phyloP scores from a whole-genome alignment of 371 early-diverging fungal genomes.

The Mortierella sp. region DNA sequence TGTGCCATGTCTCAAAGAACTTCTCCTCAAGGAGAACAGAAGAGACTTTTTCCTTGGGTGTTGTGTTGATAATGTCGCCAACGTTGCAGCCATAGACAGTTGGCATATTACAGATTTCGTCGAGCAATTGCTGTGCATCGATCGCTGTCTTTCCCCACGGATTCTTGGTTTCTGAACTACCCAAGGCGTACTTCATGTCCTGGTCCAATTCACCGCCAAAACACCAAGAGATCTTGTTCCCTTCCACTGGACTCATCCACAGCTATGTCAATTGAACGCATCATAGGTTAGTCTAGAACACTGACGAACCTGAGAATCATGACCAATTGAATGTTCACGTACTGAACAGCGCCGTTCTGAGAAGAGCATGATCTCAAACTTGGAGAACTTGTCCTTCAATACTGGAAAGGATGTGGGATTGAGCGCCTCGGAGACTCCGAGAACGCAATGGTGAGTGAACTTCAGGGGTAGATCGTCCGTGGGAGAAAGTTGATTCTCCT shows the following conservation, averaged over 20 bases:
- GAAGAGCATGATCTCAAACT: constrained; percentile 33
- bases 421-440: constrained; percentile 29
- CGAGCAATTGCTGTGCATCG: constrained; percentile 11
- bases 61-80: constrained; percentile 29
- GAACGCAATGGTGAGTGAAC: constrained; percentile 24
- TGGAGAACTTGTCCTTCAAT: constrained; percentile 14
- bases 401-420: constrained; percentile 19
- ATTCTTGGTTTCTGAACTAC: not conserved
- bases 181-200: not conserved
- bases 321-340: not conserved
- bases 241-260: constrained; percentile 32
- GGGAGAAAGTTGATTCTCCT: constrained; percentile 6
- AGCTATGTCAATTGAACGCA: constrained; percentile 5
- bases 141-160: constrained; percentile 15
- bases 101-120: constrained; percentile 9
- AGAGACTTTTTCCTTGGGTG: constrained; percentile 31
- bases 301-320: too few species aligned
- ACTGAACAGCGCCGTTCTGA: constrained; percentile 22
- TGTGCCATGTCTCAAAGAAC: constrained; percentile 42
- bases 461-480: constrained; percentile 16
- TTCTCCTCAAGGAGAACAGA: constrained; percentile 38
- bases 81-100: constrained; percentile 31
- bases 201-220: constrained; percentile 27
- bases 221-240: constrained; percentile 42
- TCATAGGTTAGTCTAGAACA: not conserved